These are phyloP conservation scores for Wickerhamiella shivajii DNA, from an alignment of 805 yeast genomes.

Conservation along the genomic window DNA sequence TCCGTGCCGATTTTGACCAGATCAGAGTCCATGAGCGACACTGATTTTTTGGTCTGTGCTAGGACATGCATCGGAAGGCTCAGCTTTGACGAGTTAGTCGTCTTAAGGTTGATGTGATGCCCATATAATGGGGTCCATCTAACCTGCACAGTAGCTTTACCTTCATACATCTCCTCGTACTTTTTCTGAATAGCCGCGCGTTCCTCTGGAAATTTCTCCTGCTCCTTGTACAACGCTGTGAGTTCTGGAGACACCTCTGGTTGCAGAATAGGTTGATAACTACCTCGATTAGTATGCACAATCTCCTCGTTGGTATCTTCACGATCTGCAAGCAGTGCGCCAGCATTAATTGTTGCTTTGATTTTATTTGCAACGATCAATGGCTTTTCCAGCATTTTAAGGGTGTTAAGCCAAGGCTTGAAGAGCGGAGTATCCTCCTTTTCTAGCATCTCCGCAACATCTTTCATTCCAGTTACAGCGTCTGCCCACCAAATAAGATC, in stretches of 20 bases:
- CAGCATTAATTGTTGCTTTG: constrained; percentile 29
- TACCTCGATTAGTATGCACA: neutral
- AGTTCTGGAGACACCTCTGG: constrained; percentile 13
- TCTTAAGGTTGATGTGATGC: constrained; percentile 35
- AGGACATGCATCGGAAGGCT: constrained; percentile 21
- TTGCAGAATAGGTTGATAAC: constrained; percentile 14
- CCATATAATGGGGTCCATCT: constrained; percentile 31
- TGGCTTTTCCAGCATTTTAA: constrained; percentile 20
- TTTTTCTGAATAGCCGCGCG: constrained; percentile 16
- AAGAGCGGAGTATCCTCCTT: neutral
- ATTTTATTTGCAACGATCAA: constrained; percentile 31
- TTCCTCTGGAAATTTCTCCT: constrained; percentile 18
- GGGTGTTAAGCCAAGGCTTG: constrained; percentile 6
- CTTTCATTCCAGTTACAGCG: constrained; percentile 27
- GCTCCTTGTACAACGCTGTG: constrained; percentile 17
- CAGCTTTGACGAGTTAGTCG: constrained; percentile 13
- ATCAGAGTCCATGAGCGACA: constrained; percentile 31
- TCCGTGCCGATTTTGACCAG: constrained; percentile 30
- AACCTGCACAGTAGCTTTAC: constrained; percentile 22
- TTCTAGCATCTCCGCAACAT: constrained; percentile 18
- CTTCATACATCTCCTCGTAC: constrained; percentile 12
- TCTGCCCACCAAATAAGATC: constrained; percentile 33
- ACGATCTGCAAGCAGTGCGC: constrained; percentile 11
- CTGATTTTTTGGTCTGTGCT: constrained; percentile 30
- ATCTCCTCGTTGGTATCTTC: constrained; percentile 23